These are phyloP conservation scores for Diaporthe amygdali DNA, from an alignment of 2,329 filamentous ascomycete species.

Conservation along the genomic window DNA sequence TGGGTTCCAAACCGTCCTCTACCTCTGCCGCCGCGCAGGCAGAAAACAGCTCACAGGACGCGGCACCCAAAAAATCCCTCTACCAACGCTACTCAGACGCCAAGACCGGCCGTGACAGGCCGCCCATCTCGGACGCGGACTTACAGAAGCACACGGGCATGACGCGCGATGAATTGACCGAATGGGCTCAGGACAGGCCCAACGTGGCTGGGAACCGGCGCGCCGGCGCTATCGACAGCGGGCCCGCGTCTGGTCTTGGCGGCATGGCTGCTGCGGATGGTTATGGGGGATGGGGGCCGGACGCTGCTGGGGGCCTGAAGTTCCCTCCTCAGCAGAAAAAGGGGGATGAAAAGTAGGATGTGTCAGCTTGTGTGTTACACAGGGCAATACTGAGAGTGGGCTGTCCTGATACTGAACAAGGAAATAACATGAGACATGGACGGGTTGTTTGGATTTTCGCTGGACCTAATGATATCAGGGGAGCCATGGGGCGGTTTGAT, in stretches of 20 bases:
- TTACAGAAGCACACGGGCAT: constrained; percentile 46
- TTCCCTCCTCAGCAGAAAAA: neutral
- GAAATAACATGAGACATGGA: too few relatives aligned
- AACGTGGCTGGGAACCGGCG: constrained; percentile 47
- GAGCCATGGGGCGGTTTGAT: too few relatives aligned
- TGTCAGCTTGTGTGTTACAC: too few relatives aligned
- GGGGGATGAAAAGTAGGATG: neutral
- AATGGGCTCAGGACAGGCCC: constrained; percentile 43
- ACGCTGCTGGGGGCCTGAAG: neutral
- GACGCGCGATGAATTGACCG: constrained; percentile 35
- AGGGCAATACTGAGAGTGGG: too few relatives aligned
- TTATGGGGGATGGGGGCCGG: neutral
- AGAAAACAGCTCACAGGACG: neutral
- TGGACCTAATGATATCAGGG: too few relatives aligned
- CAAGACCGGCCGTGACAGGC: constrained; percentile 26
- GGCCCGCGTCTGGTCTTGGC: constrained; percentile 36
- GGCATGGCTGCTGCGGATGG: constrained; percentile 31
- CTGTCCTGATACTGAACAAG: too few relatives aligned
- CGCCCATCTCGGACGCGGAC: constrained; percentile 45
- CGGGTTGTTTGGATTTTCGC: too few relatives aligned
- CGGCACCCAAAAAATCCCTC: constrained; percentile 20
- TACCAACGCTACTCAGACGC: constrained; percentile 30
- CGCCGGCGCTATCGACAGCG: constrained; percentile 39
- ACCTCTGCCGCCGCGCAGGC: too few relatives aligned
- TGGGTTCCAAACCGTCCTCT: neutral